Evolutionary conservation across 768 basidiomycete genomes (phyloP), one percentile per base, ranked within the genome.

Genomic region (Podaxis pistillaris): DNA sequence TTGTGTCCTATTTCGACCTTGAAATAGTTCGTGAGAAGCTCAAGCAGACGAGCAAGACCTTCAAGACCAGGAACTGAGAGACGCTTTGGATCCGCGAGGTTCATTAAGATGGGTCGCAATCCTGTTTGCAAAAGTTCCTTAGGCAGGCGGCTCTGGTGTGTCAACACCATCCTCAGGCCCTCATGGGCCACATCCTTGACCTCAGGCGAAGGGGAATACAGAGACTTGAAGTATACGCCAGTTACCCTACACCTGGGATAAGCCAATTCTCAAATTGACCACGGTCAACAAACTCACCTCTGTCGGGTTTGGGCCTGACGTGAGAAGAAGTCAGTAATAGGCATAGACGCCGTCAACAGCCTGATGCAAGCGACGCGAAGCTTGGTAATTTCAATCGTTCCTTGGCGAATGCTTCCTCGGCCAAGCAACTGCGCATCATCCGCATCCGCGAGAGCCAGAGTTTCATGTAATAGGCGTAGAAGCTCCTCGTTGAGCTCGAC

Each of bases 1-100:
- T 99, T 99, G 73, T 93, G 86, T 0, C 97, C 97, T 63, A 99
- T 98, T 78, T 99, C 97, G 17, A 99, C 96, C 74, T 98, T 98
- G 87, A 99, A 99, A 76, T 99, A 98, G 73, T 98, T 98, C 41
- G 95, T 97, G 60, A 99, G 77, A 6, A 99, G 83, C 73, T 97
- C 94, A 54, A 99, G 80, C 54, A 99, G 83, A 12, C 96, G 88
- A 12, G 96, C 96, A 24, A 99, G 80, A 2, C 97, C 97, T 73
- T 99, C 95, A 60, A 96, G 73, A 9, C 96, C 96, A 4, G 92
- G 85, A 26, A 97, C 91, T 6, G 94, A 95, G 37, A 99, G 83
- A 38, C 94, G 87, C 70, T 96, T 96, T 40, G 96, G 93, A 75
- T 98, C 97, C 1, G 96, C 95, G 26, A 99, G 85, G 71, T 98